Percentiles rank a stretch among this genome's conserved stretches.
Conservation (phyloP, 129 eudicot genomes). For the Artemisia argyi region DNA sequence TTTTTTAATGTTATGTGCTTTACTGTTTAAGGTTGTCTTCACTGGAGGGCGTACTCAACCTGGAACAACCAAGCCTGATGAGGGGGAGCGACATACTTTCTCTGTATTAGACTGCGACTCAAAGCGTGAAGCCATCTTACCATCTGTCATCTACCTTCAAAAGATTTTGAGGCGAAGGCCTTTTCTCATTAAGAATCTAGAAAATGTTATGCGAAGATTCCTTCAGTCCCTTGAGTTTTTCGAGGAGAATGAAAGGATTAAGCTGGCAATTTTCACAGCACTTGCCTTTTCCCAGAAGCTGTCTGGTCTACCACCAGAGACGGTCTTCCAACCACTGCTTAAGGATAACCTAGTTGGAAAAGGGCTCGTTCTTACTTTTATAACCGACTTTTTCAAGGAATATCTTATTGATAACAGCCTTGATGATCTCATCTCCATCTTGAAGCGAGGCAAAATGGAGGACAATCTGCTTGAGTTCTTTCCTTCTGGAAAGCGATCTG, state of each 20-base stretch:
- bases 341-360: constrained; percentile 95
- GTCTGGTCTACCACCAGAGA: constrained; percentile 97
- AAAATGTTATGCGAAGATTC: constrained; percentile 92
- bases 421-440: constrained; percentile 87
- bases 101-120: constrained; percentile 81
- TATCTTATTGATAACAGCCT: constrained; percentile 94
- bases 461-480: constrained; percentile 88
- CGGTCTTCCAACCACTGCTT: constrained; percentile 95
- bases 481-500: constrained; percentile 81
- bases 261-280: constrained; percentile 93
- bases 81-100: constrained; percentile 92
- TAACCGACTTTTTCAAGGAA: constrained; percentile 95
- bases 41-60: constrained; percentile 98
- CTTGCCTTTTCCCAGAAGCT: constrained; percentile 97
- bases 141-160: constrained; percentile 89
- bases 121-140: constrained; percentile 78
- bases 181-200: constrained; percentile 91
- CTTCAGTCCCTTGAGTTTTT: constrained; percentile 96
- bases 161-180: constrained; percentile 90
- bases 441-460: constrained; percentile 94
- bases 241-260: constrained; percentile 87
- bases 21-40: constrained; percentile 69
- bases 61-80: constrained; percentile 93
- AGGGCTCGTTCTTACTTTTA: constrained; percentile 89
- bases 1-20: neutral